Conservation (phyloP, 2,329 filamentous ascomycete species). For the Aspergillus latus region DNA sequence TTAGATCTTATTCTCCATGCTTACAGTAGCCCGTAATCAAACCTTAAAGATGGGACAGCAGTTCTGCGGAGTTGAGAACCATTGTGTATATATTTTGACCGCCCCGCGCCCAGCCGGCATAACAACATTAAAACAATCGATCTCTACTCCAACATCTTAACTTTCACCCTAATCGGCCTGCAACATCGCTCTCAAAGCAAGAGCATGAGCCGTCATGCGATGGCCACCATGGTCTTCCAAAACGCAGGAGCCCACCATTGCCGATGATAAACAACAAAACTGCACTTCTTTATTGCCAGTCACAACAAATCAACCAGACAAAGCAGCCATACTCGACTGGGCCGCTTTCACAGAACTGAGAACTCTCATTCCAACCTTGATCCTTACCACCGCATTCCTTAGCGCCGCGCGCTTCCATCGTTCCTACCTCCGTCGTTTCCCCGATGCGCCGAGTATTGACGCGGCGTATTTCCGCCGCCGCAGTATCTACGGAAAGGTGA, state of each 20-base stretch:
- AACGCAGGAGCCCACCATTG: constrained; percentile 23
- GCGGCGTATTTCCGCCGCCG: constrained; percentile 72
- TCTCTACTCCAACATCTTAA: not conserved
- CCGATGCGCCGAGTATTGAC: constrained; percentile 71
- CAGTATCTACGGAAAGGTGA: constrained; percentile 80
- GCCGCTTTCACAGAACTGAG: constrained; percentile 36
- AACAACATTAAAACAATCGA: not conserved
- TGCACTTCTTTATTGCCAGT: not conserved
- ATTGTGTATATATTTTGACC: constrained; percentile 5
- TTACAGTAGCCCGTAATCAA: not conserved
- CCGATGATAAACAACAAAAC: constrained; percentile 27
- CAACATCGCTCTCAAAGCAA: constrained; percentile 6
- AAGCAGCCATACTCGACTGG: constrained; percentile 38
- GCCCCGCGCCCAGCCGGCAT: not conserved
- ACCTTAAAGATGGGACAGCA: not conserved
- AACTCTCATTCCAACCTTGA: constrained; percentile 38
- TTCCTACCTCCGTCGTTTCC: constrained; percentile 76
- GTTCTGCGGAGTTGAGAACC: not conserved
- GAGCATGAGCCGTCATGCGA: constrained; percentile 45
- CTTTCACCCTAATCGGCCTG: not conserved
- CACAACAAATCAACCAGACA: constrained; percentile 18
- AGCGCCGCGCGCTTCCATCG: constrained; percentile 38
- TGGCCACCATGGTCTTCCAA: constrained; percentile 51
- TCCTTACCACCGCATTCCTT: constrained; percentile 42
- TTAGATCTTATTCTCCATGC: not conserved